Conservation (phyloP, 352 stramenopile species). For the Globisporangium iwayamae region DNA sequence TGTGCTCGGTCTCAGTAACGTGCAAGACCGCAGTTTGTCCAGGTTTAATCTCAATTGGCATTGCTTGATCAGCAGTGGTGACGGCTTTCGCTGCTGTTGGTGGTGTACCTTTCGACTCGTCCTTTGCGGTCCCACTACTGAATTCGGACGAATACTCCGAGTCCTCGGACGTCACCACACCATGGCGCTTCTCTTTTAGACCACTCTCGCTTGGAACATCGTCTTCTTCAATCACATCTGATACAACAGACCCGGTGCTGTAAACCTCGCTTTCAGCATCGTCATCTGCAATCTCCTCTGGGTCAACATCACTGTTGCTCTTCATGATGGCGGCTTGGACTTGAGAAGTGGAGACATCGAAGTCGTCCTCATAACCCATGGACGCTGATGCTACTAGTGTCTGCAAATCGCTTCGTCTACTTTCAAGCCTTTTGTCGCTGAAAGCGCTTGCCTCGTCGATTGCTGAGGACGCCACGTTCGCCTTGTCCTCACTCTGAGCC, state of each 20-base stretch:
- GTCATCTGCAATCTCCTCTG: slow-evolving; percentile 3
- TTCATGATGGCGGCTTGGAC: slow-evolving; percentile 4
- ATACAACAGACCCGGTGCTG: not conserved
- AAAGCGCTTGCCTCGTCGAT: not conserved
- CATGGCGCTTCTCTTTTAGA: not conserved
- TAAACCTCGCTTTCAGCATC: not conserved
- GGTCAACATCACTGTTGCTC: not conserved
- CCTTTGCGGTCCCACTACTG: not conserved
- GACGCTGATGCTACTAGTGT: slow-evolving; percentile 12
- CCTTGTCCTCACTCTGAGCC: slow-evolving; percentile 4
- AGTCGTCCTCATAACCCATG: slow-evolving; percentile 44
- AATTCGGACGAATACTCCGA: slow-evolving; percentile 7
- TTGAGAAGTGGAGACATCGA: slow-evolving; percentile 29
- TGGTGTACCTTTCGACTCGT: not conserved
- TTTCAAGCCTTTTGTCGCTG: not conserved
- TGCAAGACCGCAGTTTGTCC: not conserved
- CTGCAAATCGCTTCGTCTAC: not conserved
- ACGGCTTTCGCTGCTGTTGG: not conserved
- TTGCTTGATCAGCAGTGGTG: not conserved
- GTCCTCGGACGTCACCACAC: not conserved
- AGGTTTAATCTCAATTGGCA: not conserved
- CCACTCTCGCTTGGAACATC: not conserved
- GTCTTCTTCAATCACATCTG: slow-evolving; percentile 8
- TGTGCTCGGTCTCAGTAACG: not conserved
- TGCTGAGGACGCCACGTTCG: not conserved